phyloP scores from a whole-genome alignment of 768 basidiomycete genomes.

The Leccinum incarnatum region DNA sequence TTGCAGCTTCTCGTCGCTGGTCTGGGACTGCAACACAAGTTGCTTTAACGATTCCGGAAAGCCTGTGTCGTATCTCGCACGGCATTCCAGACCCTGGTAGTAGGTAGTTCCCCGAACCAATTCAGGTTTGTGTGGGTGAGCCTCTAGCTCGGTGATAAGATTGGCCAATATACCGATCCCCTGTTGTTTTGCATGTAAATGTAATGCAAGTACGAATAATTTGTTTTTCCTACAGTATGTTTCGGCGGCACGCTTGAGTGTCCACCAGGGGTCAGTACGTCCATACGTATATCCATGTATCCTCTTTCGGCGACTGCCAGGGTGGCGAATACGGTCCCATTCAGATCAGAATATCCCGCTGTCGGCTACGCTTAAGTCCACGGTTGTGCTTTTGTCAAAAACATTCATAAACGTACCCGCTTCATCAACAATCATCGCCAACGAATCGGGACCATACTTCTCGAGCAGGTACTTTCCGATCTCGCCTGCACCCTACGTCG shows the following conservation, averaged over 20 bases:
- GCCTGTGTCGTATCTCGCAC: conserved; percentile 38
- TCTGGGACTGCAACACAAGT: conserved; percentile 23
- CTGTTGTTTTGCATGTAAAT: conserved; percentile 12
- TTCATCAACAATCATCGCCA: conserved; percentile 60
- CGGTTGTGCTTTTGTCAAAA: not conserved
- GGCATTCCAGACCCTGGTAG: conserved; percentile 39
- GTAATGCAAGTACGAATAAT: not conserved
- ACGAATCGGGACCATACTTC: conserved; percentile 47
- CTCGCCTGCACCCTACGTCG: conserved; percentile 38
- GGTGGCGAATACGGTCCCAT: conserved; percentile 32
- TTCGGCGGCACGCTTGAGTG: conserved; percentile 52
- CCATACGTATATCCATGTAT: conserved; percentile 40
- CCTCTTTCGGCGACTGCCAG: conserved; percentile 42
- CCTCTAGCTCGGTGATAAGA: conserved; percentile 47
- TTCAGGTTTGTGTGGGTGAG: conserved; percentile 37
- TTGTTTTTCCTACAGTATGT: conserved; percentile 42
- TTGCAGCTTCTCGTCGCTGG: conserved; percentile 19
- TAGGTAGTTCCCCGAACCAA: conserved; percentile 27
- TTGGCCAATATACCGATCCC: conserved; percentile 52
- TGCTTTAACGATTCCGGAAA: conserved; percentile 25
- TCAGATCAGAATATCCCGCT: conserved; percentile 30
- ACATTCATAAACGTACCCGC: conserved; percentile 35
- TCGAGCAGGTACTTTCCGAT: conserved; percentile 41
- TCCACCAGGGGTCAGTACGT: conserved; percentile 47
- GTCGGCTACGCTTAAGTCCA: not conserved